Conservation (phyloP, 2,329 filamentous ascomycete species). For the Venturiaceae sp. region DNA sequence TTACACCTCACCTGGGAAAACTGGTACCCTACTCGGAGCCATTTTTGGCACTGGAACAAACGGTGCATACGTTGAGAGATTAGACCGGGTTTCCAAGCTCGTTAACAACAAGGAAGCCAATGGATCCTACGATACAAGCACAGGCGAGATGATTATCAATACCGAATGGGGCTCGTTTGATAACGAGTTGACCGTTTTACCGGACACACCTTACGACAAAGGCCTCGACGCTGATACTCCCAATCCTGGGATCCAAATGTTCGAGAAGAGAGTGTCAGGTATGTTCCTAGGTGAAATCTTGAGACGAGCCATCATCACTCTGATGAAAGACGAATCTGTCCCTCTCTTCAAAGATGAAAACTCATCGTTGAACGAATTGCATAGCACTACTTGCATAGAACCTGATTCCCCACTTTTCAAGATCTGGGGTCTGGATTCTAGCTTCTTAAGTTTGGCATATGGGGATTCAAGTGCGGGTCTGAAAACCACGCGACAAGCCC, state of each 20-base stretch:
- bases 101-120: conserved; percentile 29
- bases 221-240: conserved; percentile 69
- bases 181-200: conserved; percentile 81
- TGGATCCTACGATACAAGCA: conserved; percentile 63
- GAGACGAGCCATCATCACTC: conserved; percentile 61
- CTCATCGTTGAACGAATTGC: conserved; percentile 56
- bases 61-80: conserved; percentile 92
- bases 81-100: conserved; percentile 74
- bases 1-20: conserved; percentile 84
- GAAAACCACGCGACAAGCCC: conserved; percentile 62
- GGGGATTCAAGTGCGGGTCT: conserved; percentile 67
- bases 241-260: conserved; percentile 96
- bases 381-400: conserved; percentile 60
- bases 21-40: conserved; percentile 78
- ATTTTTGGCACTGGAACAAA: conserved; percentile 98
- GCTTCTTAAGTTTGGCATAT: conserved; percentile 79
- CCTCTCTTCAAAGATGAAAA: conserved; percentile 69
- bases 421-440: conserved; percentile 85
- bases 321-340: conserved; percentile 57
- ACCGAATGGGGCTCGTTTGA: conserved; percentile 98
- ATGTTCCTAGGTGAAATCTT: conserved; percentile 98
- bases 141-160: conserved; percentile 95
- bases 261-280: conserved; percentile 94
- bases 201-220: conserved; percentile 73
- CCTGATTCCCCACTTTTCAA: conserved; percentile 59